Percentiles rank a stretch among this genome's conserved stretches.
Evolutionary conservation across 192 early-diverging fungal species (phyloP).

Genomic region (Chytriomyces sp.): DNA sequence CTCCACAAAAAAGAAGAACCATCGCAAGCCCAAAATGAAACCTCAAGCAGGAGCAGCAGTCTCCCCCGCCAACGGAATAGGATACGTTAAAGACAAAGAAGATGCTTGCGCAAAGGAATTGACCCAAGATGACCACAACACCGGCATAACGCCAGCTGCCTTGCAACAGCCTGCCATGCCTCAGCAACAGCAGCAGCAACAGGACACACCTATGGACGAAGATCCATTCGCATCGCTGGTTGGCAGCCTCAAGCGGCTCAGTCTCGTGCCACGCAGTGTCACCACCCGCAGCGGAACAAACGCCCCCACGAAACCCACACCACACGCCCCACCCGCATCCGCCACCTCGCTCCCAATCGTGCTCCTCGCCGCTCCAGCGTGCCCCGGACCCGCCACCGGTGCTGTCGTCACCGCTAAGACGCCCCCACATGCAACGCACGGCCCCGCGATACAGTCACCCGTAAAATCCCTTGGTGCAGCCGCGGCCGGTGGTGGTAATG

Average conservation of each 20-base stretch:
- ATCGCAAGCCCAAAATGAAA: no score
- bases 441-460: not conserved
- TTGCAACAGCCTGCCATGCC: no score
- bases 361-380: not conserved
- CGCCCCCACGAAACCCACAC: not conserved
- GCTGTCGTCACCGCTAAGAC: not conserved
- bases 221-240: conserved; percentile 13
- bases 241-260: conserved; percentile 14
- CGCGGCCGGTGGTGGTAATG: not conserved
- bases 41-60: no score
- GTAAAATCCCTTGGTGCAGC: not conserved
- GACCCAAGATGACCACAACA: no score
- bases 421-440: not conserved
- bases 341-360: not conserved
- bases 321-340: not conserved
- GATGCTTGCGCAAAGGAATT: no score
- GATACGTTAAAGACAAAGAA: no score
- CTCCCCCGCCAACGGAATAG: no score
- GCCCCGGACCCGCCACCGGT: not conserved
- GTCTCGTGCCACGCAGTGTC: conserved; percentile 18
- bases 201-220: conserved; percentile 7
- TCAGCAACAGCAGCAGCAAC: not conserved
- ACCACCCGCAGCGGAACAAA: not conserved
- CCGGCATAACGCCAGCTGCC: no score
- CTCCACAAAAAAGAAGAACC: no score